Evolutionary conservation across 164 flowering plant genomes (phyloP).

Genomic region (Tetracentron sinense): DNA sequence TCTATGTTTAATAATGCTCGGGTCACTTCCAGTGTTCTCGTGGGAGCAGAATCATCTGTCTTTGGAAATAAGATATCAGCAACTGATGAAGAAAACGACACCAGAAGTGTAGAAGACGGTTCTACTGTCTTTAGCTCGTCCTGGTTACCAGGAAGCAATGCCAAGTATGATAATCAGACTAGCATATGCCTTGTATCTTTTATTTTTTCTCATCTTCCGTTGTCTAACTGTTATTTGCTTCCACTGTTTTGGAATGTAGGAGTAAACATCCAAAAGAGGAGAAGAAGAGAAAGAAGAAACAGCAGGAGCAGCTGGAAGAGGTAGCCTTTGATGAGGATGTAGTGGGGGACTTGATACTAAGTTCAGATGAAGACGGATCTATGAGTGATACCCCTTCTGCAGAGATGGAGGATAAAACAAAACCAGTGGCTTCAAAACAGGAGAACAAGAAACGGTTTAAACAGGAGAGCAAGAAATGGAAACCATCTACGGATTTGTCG

Average conservation of each 20-base stretch:
- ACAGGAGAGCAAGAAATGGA: too few species aligned
- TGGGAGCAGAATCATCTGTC: slow-evolving; percentile 58
- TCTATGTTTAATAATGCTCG: neutral
- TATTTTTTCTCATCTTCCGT: neutral
- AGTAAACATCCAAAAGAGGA: slow-evolving; percentile 13
- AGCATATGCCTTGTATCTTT: neutral
- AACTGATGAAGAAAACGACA: slow-evolving; percentile 41
- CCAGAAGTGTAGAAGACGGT: slow-evolving; percentile 32
- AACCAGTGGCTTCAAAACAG: slow-evolving; percentile 13
- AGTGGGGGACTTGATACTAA: slow-evolving; percentile 57
- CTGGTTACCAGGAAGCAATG: slow-evolving; percentile 64
- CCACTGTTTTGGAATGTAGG: slow-evolving; percentile 13
- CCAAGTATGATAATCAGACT: slow-evolving; percentile 41
- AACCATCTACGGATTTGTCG: slow-evolving; percentile 12
- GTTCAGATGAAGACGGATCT: slow-evolving; percentile 60
- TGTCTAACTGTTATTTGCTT: neutral
- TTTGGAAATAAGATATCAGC: slow-evolving; percentile 41
- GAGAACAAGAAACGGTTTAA: slow-evolving; percentile 26
- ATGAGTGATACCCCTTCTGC: slow-evolving; percentile 18
- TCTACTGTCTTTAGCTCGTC: slow-evolving; percentile 54
- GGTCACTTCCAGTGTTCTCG: slow-evolving; percentile 56
- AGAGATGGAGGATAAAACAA: slow-evolving; percentile 13
- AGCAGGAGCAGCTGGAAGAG: slow-evolving; percentile 16
- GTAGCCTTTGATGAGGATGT: slow-evolving; percentile 48
- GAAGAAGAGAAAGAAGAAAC: slow-evolving; percentile 15